A percentile compares a stretch with the other conserved stretches of the same genome.
Conservation (phyloP, 1,284 basidiomycete species). For the Ceratobasidium sp. region DNA sequence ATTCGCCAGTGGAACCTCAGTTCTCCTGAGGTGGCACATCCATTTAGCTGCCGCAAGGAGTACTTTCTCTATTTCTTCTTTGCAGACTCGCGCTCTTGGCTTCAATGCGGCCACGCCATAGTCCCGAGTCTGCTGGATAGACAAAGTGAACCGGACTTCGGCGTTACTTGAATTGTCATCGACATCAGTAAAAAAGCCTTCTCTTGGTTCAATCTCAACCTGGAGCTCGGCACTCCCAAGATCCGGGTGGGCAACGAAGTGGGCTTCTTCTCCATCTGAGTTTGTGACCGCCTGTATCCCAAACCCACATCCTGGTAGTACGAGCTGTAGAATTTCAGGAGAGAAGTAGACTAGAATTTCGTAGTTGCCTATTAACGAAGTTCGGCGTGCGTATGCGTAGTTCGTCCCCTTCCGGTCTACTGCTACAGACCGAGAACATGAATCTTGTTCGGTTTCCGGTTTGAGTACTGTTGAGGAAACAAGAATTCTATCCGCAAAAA, state of each 20-base stretch:
- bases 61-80: conserved; percentile 7
- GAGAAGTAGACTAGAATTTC: conserved; percentile 29
- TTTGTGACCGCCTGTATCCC: no score
- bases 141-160: conserved; percentile 3
- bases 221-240: no score
- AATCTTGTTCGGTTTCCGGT: neutral
- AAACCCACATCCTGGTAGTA: neutral
- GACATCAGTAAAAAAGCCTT: no score
- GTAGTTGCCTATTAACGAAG: neutral
- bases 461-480: conserved; percentile 3
- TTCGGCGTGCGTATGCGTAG: conserved; percentile 19
- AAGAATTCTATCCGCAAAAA: neutral
- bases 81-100: neutral
- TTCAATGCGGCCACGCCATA: conserved; percentile 1
- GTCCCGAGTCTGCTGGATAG: neutral
- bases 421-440: neutral
- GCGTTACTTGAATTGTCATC: no score
- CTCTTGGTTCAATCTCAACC: no score
- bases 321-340: conserved; percentile 3
- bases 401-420: no score
- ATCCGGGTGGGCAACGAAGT: conserved; percentile 16
- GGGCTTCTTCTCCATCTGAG: neutral
- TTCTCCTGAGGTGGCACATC: conserved; percentile 54
- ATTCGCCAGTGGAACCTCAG: conserved; percentile 49
- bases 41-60: conserved; percentile 34